Percentiles rank a stretch among this genome's conserved stretches.
Evolutionary conservation across 1,284 basidiomycete species (phyloP).

Genomic region (Amylostereum areolatum): DNA sequence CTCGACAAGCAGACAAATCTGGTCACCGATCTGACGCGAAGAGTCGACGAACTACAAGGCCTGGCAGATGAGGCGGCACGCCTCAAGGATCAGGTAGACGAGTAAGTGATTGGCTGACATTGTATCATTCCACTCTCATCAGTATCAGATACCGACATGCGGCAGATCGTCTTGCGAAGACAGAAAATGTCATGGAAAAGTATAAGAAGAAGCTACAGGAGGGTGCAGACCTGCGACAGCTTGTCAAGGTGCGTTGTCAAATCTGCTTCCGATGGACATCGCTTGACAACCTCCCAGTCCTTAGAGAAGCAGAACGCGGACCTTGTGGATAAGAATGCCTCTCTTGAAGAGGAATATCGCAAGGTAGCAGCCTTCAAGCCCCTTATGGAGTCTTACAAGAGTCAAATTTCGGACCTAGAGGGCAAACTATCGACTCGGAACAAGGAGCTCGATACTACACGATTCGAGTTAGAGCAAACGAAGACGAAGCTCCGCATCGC

Average conservation of each 20-base stretch:
- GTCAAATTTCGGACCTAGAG: conserved; percentile 81
- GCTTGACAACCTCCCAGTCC: conserved; percentile 37
- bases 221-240: conserved; percentile 80
- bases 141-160: conserved; percentile 73
- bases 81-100: conserved; percentile 92
- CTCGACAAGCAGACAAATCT: conserved; percentile 70
- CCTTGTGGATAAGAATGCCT: conserved; percentile 86
- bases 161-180: conserved; percentile 87
- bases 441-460: conserved; percentile 68
- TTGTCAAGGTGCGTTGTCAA: conserved; percentile 61
- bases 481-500: conserved; percentile 65
- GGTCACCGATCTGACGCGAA: conserved; percentile 69
- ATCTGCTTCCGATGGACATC: neutral
- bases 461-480: conserved; percentile 73
- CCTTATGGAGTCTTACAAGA: conserved; percentile 90
- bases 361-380: conserved; percentile 85
- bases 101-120: conserved; percentile 44
- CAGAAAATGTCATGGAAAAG: conserved; percentile 97
- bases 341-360: conserved; percentile 85
- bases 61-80: conserved; percentile 73
- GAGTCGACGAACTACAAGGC: conserved; percentile 77
- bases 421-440: conserved; percentile 56
- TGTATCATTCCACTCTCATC: conserved; percentile 5
- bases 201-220: conserved; percentile 99
- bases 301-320: conserved; percentile 91